These are phyloP conservation scores for Sambucus nigra DNA, from an alignment of 129 eudicot genomes.

Conservation along the genomic window DNA sequence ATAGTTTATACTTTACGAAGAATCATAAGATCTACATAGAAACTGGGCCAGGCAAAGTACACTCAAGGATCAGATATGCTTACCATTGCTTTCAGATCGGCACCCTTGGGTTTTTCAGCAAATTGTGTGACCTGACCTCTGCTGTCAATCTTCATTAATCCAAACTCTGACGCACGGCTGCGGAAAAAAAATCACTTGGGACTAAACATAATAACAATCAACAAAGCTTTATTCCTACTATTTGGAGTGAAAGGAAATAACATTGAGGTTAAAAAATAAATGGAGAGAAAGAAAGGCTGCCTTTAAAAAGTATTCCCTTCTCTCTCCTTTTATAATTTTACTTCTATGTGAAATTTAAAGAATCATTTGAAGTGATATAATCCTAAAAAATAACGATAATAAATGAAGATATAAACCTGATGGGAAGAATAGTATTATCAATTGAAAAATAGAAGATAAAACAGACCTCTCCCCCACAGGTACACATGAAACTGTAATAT, in stretches of 20 bases:
- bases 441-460: neutral
- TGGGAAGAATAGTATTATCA: neutral
- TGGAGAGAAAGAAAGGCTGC: neutral
- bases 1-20: too few relatives aligned
- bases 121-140: slow-evolving; percentile 72
- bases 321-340: neutral
- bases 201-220: too few relatives aligned
- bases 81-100: slow-evolving; percentile 79
- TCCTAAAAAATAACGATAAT: too few relatives aligned
- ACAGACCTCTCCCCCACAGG: slow-evolving; percentile 85
- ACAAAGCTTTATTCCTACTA: too few relatives aligned
- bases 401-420: neutral
- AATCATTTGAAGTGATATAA: neutral
- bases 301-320: neutral
- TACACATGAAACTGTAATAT: slow-evolving; percentile 88
- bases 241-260: slow-evolving; percentile 9
- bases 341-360: neutral
- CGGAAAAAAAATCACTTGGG: slow-evolving; percentile 19
- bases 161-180: slow-evolving; percentile 92
- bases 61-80: slow-evolving; percentile 18
- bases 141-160: slow-evolving; percentile 76
- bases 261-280: neutral
- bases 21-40: too few relatives aligned
- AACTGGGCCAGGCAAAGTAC: too few relatives aligned
- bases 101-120: slow-evolving; percentile 78